Evolutionary conservation across 2,329 filamentous ascomycete species (phyloP), one percentile per base, ranked within the genome.

Genomic region (Pseudocercospora macadamiae): DNA sequence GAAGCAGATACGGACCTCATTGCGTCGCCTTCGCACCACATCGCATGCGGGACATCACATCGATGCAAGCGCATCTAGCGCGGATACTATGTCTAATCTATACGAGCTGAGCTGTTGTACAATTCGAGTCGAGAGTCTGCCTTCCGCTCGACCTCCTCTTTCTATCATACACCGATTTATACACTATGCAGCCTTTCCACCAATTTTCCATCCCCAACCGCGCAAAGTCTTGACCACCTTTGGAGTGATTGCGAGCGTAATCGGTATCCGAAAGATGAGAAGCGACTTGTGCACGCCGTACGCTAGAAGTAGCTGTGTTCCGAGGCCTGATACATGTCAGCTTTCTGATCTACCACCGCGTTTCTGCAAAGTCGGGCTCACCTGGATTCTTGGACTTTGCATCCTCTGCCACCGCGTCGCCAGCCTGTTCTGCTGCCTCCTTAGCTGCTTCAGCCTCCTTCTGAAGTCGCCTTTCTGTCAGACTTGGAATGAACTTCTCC

Each of bases 201-300:
- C 93, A 71, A 99, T 95, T 72, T 97, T 86, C 88, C 91, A 97
- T 4, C 95, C 95, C 91, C 93, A 96, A 10, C 86, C 83, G 64
- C 93, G 82, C 25, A 99, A 80, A 10, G 87, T 85, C 76, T 91
- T 96, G 70, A 97, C 95, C n/a, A 97, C 88, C 76, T 96, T 97
- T 1, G 95, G 95, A 7, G 91, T 92, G 30, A 97, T 82, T 2
- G 92, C 93, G 10, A 91, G 92, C 1, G 95, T 95, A 64, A 97
- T 78, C 7, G 95, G 95, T 8, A 99, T 91, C n/a, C 95, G 86
- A 65, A 97, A 76, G 75, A 99, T 96, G 70, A 99, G 97, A 75
- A 97, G 91, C 68, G 90, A 96, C 79, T 99, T 99, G 82, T 99
- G 95, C 59, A 99, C 91, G 25, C 93, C 93, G 72, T 99, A 99